Evolutionary conservation across 345 rosid genomes (phyloP).

Genomic region (Lumnitzera littorea): DNA sequence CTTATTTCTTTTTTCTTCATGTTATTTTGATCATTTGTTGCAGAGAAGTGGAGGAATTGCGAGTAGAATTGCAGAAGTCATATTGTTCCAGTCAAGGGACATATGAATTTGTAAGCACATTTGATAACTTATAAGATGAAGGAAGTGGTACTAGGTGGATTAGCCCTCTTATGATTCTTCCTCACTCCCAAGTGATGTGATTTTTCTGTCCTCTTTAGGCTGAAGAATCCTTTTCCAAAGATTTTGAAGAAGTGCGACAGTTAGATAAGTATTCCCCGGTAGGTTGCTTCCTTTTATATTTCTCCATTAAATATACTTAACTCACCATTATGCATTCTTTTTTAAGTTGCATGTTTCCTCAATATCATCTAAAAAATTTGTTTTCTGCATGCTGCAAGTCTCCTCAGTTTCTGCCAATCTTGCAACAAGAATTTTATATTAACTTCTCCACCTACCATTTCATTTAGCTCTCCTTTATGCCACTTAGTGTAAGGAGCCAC

Average conservation of each 20-base stretch:
- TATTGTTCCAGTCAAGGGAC: slow-evolving; percentile 31
- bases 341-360: too few relatives aligned
- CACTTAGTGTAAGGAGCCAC: too few relatives aligned
- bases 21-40: slow-evolving; percentile 14
- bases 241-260: slow-evolving; percentile 35
- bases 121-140: slow-evolving; percentile 10
- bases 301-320: too few relatives aligned
- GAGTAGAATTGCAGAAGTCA: slow-evolving; percentile 33
- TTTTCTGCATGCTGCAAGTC: too few relatives aligned
- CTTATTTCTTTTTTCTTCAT: slow-evolving; percentile 3
- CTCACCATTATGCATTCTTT: too few relatives aligned
- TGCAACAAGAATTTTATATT: too few relatives aligned
- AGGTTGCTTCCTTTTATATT: slow-evolving; percentile 1
- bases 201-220: slow-evolving; percentile 32
- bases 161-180: not conserved
- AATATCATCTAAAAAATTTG: too few relatives aligned
- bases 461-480: too few relatives aligned
- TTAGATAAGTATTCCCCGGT: slow-evolving; percentile 39
- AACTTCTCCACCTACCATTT: too few relatives aligned
- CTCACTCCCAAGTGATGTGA: not conserved
- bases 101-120: slow-evolving; percentile 42
- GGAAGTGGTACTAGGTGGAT: not conserved
- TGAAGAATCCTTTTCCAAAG: slow-evolving; percentile 22
- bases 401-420: too few relatives aligned
- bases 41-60: slow-evolving; percentile 76